Base-by-base conservation (phyloP, 768 basidiomycete species). In the Kwoniella sp. region DNA sequence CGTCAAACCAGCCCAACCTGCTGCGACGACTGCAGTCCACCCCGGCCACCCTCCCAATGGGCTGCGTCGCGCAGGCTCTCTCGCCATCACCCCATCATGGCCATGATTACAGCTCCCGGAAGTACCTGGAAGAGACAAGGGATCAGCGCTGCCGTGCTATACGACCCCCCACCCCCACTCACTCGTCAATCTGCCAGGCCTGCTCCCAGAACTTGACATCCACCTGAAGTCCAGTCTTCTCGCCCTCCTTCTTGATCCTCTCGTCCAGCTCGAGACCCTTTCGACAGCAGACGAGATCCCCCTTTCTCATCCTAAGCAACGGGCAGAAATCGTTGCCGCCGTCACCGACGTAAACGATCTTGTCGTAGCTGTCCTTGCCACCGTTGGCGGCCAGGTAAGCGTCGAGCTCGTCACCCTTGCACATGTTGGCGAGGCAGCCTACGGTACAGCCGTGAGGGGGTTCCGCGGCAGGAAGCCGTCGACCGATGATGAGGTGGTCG, bases 321-420 rank as follows among this genome's bases (percentile, higher is more conserved):
- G 93, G 91, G 71, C 95, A 99, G 70, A 90, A 93, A 73, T 99
- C 95, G 73, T 98, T 98, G 14, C 80, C 79, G 1, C 95, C 95
- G 64, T 99, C 95, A 14, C 95, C 95, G 55, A 98, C 80, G 71
- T 95, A 99, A 37, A 88, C 79, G 60, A 95, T 78, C 31, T 86
- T 82, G 56, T 91, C 87, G 65, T 79, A 96, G 1, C 76, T 69
- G 9, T 71, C 71, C 50, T 71, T 67, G 14, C 80, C 77, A 9
- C 79, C 78, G 53, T 85, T 78, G 37, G 83, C 76, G 1, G 77
- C 75, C 42, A 93, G 79, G 76, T 87, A 96, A 1, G 83, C 83
- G 9, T 84, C 81, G n/a, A 99, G 79, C 70, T 99, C 95, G 57
- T 88, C 85, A n/a, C 93, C 92, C 79, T 99, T 99, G 79, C 95